Percentiles rank a stretch among this genome's conserved stretches.
Conservation (phyloP, 2,329 filamentous ascomycete species). For the Neonectria magnoliae region DNA sequence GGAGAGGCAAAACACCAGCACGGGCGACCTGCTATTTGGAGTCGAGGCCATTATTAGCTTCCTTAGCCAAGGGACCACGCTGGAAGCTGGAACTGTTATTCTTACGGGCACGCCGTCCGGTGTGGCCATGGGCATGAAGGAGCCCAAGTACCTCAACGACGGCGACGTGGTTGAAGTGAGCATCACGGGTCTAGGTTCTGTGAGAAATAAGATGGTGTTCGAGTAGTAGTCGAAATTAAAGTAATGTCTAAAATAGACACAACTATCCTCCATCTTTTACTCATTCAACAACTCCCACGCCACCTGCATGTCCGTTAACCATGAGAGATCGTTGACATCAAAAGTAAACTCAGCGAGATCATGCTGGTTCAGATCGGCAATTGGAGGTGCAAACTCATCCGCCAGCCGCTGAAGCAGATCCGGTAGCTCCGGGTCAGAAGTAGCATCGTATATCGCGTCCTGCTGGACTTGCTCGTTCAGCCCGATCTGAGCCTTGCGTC, state of each 20-base stretch:
- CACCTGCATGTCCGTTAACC: slow-evolving; percentile 47
- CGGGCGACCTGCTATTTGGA: slow-evolving; percentile 60
- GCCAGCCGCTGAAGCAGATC: slow-evolving; percentile 31
- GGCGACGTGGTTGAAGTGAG: slow-evolving; percentile 56
- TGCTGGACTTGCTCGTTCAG: background rate
- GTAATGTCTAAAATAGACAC: slow-evolving; percentile 2
- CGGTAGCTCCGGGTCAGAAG: slow-evolving; percentile 12
- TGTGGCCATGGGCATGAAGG: slow-evolving; percentile 57
- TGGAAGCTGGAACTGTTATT: slow-evolving; percentile 61
- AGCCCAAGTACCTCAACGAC: slow-evolving; percentile 54
- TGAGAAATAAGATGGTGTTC: slow-evolving; percentile 53
- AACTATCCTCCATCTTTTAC: background rate
- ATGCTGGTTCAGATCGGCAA: slow-evolving; percentile 34
- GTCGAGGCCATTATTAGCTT: slow-evolving; percentile 58
- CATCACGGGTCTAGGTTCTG: slow-evolving; percentile 48
- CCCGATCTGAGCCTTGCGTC: background rate
- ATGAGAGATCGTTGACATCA: slow-evolving; percentile 46
- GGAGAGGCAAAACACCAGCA: slow-evolving; percentile 58
- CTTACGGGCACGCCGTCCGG: slow-evolving; percentile 60
- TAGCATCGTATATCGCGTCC: background rate
- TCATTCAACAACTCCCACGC: slow-evolving; percentile 45
- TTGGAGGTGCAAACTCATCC: slow-evolving; percentile 36
- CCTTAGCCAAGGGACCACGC: slow-evolving; percentile 59
- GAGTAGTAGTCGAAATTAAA: slow-evolving; percentile 32
- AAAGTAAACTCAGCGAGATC: slow-evolving; percentile 44